These are phyloP conservation scores for Chlamydomonas schloesseri DNA, from an alignment of 139 green algal genomes.

Conservation along the genomic window DNA sequence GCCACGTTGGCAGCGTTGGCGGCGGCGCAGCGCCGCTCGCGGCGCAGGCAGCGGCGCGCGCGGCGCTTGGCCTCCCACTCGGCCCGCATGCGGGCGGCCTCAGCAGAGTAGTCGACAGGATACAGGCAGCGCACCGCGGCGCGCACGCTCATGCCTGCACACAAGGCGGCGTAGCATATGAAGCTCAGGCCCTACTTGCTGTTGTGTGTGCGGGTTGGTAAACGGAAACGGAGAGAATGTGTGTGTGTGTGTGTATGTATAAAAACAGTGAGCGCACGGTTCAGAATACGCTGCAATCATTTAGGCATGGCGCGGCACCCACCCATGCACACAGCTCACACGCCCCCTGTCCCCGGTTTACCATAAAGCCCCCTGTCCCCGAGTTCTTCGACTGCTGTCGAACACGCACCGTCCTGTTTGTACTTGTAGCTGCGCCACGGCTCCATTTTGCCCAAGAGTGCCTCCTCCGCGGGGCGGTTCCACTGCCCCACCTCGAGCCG, in stretches of 20 bases:
- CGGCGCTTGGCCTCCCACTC: neutral
- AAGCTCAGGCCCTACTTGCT: too few species aligned
- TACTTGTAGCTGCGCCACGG: slow-evolving; percentile 18
- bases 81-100: neutral
- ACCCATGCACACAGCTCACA: neutral
- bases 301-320: too few species aligned
- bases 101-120: neutral
- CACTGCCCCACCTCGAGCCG: neutral
- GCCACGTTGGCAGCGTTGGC: too few species aligned
- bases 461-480: slow-evolving; percentile 14
- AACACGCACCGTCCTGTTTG: neutral
- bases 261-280: too few species aligned
- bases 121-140: slow-evolving; percentile 10
- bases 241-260: too few species aligned
- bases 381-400: too few species aligned
- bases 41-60: neutral
- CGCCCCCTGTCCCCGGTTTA: too few species aligned
- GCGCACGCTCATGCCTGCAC: neutral
- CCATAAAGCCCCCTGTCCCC: too few species aligned
- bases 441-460: neutral
- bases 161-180: too few species aligned
- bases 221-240: too few species aligned
- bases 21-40: neutral
- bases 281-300: too few species aligned
- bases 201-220: too few species aligned